Base-by-base conservation (phyloP, 257 asterid species). In the Haberlea rhodopensis region DNA sequence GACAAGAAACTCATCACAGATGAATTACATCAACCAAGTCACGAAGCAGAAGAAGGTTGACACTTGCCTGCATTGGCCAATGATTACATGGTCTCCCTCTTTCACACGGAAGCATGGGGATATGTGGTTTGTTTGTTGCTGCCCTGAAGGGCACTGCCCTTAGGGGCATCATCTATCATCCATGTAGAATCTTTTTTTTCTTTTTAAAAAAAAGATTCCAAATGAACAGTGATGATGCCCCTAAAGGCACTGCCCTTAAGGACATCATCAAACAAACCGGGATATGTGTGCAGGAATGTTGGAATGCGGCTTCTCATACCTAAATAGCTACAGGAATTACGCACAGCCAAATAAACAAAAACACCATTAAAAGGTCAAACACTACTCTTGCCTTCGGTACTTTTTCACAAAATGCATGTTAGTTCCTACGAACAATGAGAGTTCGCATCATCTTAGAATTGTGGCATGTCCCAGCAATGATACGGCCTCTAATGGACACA, bases 41-140 rank as follows among this genome's bases (percentile, higher is more conserved):
- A 4, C 5, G 4, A 19, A 18, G 2, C 8, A 27, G 16, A 32
- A 1, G 8, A 46, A 16, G 46, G 13, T 6, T 0, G 11, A 6
- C 24, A 22, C 75, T 66, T 53, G 66, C 96, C 96, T 86, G 97
- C 97, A 90, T 75, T 90, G 97, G 37, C 95, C 95, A 63, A 90
- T 78, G 26, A 49, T 85, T 54, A 87, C 95, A 68, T 87, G 79
- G 59, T 90, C 95, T 4, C 95, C 95, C 75, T 90, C 95, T 66
- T 78, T 87, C 74, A 83, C 95, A 53, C 95, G 95, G 78, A 89
- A 87, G 81, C 94, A 87, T 16, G 96, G 96, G 31, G 97, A 90
- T 27, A n/a, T n/a, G n/a, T n/a, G n/a, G n/a, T n/a, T n/a, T n/a
- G n/a, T n/a, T n/a, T n/a, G n/a, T n/a, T n/a, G n/a, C n/a, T n/a